Evolutionary conservation across 2,329 filamentous ascomycete species (phyloP).

Genomic region (Beauveria rudraprayagi): DNA sequence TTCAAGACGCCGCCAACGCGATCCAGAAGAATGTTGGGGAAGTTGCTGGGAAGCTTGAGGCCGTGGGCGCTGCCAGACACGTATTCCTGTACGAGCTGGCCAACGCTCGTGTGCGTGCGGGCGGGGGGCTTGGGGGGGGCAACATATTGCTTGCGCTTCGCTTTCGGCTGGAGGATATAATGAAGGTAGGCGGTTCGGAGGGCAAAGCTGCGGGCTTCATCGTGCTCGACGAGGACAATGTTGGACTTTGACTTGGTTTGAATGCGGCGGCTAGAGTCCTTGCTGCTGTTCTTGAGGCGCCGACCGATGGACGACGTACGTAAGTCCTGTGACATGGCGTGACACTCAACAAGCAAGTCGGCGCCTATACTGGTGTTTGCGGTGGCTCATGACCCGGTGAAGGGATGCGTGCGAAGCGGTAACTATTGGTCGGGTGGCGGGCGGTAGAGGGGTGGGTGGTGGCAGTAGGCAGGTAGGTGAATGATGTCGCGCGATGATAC

Average conservation of each 20-base stretch:
- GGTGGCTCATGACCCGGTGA: background rate
- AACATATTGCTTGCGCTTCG: slow-evolving; percentile 84
- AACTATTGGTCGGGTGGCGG: background rate
- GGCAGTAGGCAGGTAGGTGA: background rate
- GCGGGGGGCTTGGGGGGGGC: slow-evolving; percentile 54
- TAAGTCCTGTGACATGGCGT: slow-evolving; percentile 44
- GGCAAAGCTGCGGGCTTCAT: slow-evolving; percentile 87
- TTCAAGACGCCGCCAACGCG: slow-evolving; percentile 72
- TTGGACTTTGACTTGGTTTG: slow-evolving; percentile 42
- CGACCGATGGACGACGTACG: slow-evolving; percentile 38
- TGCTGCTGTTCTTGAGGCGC: slow-evolving; percentile 36
- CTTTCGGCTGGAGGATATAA: slow-evolving; percentile 85
- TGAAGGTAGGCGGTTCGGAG: slow-evolving; percentile 85
- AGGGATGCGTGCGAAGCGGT: background rate
- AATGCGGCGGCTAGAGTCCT: slow-evolving; percentile 33
- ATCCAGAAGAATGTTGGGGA: slow-evolving; percentile 51
- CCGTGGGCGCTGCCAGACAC: slow-evolving; percentile 40
- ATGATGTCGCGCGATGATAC: background rate
- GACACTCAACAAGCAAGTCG: background rate
- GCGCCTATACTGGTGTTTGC: background rate
- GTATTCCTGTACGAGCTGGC: slow-evolving; percentile 86
- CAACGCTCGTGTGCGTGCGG: slow-evolving; percentile 62
- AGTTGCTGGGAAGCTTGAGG: slow-evolving; percentile 50
- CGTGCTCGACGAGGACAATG: slow-evolving; percentile 46
- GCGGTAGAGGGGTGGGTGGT: background rate